phyloP scores from a whole-genome alignment of 768 basidiomycete genomes.

The Peribolospora baueri region DNA sequence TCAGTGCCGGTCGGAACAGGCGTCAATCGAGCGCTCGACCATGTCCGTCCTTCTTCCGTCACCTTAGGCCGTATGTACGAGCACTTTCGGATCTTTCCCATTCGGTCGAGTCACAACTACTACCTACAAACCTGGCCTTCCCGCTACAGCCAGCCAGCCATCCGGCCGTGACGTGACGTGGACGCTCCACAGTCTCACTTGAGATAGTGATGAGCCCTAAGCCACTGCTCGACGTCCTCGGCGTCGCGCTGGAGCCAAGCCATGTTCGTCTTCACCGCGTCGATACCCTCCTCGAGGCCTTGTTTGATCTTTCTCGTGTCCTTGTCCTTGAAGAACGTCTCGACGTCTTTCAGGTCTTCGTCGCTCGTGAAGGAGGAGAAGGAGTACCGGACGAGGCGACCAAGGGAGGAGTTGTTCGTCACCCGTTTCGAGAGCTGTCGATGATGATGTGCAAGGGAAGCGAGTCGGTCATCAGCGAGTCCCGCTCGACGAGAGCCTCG shows the following conservation, averaged over 20 bases:
- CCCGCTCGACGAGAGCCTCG: background rate
- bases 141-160: no score
- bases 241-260: conserved; percentile 31
- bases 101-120: no score
- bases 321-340: conserved; percentile 51
- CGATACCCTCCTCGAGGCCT: conserved; percentile 40
- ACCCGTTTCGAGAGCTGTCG: conserved; percentile 31
- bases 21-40: no score
- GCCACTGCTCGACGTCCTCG: conserved; percentile 13
- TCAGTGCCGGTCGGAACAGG: no score
- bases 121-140: no score
- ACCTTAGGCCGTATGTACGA: no score
- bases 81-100: no score
- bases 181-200: no score
- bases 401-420: conserved; percentile 40
- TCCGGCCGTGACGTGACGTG: no score
- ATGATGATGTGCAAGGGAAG: conserved; percentile 5
- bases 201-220: background rate
- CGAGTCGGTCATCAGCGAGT: background rate
- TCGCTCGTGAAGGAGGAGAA: conserved; percentile 35
- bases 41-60: no score
- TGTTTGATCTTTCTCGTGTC: conserved; percentile 39
- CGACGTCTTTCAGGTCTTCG: conserved; percentile 37
- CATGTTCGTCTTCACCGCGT: conserved; percentile 36
- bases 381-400: conserved; percentile 19